Evolutionary conservation across 345 rosid species (phyloP).

Genomic region (Populus nigra): DNA sequence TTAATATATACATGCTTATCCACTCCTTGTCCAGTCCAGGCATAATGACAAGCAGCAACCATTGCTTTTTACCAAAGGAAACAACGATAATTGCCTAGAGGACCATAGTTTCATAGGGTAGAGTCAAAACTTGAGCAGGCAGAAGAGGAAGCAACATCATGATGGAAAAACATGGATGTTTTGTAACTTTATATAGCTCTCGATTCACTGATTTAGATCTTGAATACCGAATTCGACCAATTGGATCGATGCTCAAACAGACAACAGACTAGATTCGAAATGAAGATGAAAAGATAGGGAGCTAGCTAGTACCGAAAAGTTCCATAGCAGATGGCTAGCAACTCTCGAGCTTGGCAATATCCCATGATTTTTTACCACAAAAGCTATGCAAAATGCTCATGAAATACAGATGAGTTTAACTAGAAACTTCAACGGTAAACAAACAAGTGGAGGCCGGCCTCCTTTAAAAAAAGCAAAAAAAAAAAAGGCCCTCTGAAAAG

Average conservation of each 20-base stretch:
- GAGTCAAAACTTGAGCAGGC: constrained; percentile 31
- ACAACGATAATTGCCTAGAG: constrained; percentile 27
- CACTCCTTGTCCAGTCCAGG: background rate
- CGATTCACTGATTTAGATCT: no score
- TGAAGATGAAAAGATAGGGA: background rate
- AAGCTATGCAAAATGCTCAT: background rate
- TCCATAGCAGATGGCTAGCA: background rate
- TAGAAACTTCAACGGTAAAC: no score
- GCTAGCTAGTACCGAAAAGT: background rate
- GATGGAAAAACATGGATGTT: background rate
- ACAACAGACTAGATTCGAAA: constrained; percentile 9
- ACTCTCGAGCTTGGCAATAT: constrained; percentile 9
- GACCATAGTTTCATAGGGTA: background rate
- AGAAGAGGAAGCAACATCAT: constrained; percentile 18
- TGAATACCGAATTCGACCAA: constrained; percentile 7
- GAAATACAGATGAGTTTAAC: background rate
- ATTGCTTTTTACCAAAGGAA: constrained; percentile 37
- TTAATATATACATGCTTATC: background rate
- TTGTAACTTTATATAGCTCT: background rate
- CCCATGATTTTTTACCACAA: background rate
- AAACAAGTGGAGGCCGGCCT: background rate
- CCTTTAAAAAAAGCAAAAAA: background rate
- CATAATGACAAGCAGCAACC: constrained; percentile 16
- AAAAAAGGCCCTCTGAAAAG: background rate
- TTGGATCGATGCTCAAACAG: background rate